phyloP scores from a whole-genome alignment of 2,329 filamentous ascomycete genomes.

The Cytospora mali region DNA sequence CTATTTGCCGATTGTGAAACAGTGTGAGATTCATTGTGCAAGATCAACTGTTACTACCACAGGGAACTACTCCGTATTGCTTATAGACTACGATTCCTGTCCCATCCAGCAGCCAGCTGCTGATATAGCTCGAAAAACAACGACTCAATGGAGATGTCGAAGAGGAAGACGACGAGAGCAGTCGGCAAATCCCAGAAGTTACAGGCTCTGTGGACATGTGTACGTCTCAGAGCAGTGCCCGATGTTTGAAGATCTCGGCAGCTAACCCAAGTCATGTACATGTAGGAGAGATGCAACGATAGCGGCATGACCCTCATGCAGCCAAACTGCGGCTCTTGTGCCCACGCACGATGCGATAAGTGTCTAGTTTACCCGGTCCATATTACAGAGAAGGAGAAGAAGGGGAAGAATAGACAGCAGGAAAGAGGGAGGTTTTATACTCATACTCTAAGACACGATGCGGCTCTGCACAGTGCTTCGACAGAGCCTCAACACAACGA shows the following conservation, averaged over 20 bases:
- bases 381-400: neutral
- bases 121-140: neutral
- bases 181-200: neutral
- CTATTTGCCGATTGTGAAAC: neutral
- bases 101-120: neutral
- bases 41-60: neutral
- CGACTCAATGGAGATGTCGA: neutral
- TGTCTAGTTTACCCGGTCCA: neutral
- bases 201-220: neutral
- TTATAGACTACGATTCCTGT: neutral
- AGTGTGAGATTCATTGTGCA: neutral
- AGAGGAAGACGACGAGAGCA: neutral
- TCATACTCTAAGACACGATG: neutral
- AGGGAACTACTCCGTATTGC: neutral
- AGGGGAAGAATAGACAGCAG: neutral
- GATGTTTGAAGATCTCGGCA: neutral
- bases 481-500: neutral
- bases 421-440: neutral
- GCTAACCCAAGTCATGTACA: neutral
- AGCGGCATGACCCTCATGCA: neutral
- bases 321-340: neutral
- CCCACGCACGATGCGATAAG: neutral
- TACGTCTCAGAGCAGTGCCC: neutral
- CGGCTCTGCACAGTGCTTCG: constrained; percentile 7
- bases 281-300: neutral